Evolutionary conservation across 2,329 filamentous ascomycete species (phyloP).

Genomic region (Phyllosticta citrichinensis): DNA sequence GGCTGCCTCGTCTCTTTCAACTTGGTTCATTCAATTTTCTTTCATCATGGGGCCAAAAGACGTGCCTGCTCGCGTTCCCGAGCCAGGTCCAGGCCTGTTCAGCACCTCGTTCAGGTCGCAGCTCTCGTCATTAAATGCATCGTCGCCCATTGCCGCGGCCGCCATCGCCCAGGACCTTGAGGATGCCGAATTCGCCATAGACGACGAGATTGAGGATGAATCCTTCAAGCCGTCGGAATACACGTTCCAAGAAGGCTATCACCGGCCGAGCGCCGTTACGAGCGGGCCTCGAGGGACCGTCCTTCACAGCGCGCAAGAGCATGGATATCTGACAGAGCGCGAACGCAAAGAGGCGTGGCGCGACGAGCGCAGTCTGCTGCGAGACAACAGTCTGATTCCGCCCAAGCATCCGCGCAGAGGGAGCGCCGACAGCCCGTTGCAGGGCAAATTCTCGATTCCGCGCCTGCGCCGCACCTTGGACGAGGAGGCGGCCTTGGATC

Average conservation of each 20-base stretch:
- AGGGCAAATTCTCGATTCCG: slow-evolving; percentile 21
- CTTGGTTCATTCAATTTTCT: not conserved
- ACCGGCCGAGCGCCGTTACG: slow-evolving; percentile 66
- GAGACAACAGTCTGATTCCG: slow-evolving; percentile 50
- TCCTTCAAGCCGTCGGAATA: slow-evolving; percentile 31
- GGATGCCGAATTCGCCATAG: slow-evolving; percentile 13
- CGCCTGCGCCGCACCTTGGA: slow-evolving; percentile 23
- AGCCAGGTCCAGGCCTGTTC: slow-evolving; percentile 5
- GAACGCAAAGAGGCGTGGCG: slow-evolving; percentile 45
- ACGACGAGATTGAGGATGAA: slow-evolving; percentile 39
- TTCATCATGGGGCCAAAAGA: slow-evolving; percentile 2
- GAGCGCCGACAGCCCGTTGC: slow-evolving; percentile 21
- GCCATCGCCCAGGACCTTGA: slow-evolving; percentile 29
- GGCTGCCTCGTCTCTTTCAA: not conserved
- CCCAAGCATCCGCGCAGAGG: slow-evolving; percentile 37
- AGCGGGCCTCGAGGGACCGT: slow-evolving; percentile 62
- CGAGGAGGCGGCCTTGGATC: slow-evolving; percentile 18
- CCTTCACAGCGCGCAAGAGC: slow-evolving; percentile 45
- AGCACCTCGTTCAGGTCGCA: slow-evolving; percentile 14
- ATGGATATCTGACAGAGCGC: slow-evolving; percentile 38
- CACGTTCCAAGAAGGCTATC: slow-evolving; percentile 56
- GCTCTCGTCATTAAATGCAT: slow-evolving; percentile 13
- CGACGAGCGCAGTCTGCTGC: slow-evolving; percentile 48
- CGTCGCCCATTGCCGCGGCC: slow-evolving; percentile 27
- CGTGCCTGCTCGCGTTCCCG: not conserved